phyloP scores from a whole-genome alignment of 1,284 basidiomycete genomes.

The Malassezia sympodialis region DNA sequence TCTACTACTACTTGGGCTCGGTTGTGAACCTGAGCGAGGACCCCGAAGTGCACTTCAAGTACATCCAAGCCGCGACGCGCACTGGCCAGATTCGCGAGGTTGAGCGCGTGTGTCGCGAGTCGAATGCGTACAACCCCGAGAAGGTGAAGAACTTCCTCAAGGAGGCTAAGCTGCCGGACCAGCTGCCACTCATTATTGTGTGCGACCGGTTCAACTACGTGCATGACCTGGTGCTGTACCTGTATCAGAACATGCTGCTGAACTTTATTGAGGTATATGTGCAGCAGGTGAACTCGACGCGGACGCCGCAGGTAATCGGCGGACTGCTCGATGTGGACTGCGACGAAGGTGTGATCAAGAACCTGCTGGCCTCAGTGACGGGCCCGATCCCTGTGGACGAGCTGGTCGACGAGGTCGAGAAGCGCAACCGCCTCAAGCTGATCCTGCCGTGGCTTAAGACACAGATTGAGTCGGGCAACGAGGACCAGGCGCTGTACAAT shows the following conservation, averaged over 20 bases:
- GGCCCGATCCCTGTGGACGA: slow-evolving; percentile 87
- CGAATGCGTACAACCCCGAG: slow-evolving; percentile 94
- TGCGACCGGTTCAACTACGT: slow-evolving; percentile 99
- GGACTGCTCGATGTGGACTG: slow-evolving; percentile 96
- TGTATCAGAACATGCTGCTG: slow-evolving; percentile 92
- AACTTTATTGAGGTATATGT: slow-evolving; percentile 99
- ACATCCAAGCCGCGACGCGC: slow-evolving; percentile 95
- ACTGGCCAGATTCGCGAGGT: slow-evolving; percentile 98
- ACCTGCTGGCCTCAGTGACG: slow-evolving; percentile 79
- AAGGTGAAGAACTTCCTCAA: slow-evolving; percentile 99
- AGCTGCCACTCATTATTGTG: slow-evolving; percentile 97
- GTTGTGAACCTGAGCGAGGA: slow-evolving; percentile 95
- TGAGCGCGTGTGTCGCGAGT: slow-evolving; percentile 94
- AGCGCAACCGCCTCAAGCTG: slow-evolving; percentile 83
- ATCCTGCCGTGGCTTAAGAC: slow-evolving; percentile 94
- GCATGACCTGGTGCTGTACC: slow-evolving; percentile 94
- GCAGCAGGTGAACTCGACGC: slow-evolving; percentile 89
- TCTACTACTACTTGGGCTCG: slow-evolving; percentile 96
- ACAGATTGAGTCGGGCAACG: slow-evolving; percentile 79
- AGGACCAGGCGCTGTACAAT: slow-evolving; percentile 88
- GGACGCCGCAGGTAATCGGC: slow-evolving; percentile 96
- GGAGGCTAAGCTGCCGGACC: slow-evolving; percentile 90
- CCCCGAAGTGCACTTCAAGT: slow-evolving; percentile 98
- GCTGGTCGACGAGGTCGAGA: slow-evolving; percentile 67
- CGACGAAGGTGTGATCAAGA: slow-evolving; percentile 86